Conservation (phyloP, 2,329 filamentous ascomycete genomes). For the Aspergillus sp. region DNA sequence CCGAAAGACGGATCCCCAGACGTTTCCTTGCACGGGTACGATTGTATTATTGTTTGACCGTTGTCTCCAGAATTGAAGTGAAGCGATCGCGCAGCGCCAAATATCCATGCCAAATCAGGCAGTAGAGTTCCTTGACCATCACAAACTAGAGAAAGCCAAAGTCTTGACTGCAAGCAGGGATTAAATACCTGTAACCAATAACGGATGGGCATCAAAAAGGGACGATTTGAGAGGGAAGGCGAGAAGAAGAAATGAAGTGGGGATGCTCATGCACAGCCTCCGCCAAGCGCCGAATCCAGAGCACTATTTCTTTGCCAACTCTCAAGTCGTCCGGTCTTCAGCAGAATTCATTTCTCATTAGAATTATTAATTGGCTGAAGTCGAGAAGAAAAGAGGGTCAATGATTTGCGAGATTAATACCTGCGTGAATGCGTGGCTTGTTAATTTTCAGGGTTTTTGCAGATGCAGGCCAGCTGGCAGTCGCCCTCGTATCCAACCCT, state of each 20-base stretch:
- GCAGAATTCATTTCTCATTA: background rate
- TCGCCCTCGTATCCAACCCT: background rate
- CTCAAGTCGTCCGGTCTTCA: too few relatives aligned
- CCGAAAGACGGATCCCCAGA: background rate
- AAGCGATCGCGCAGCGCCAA: background rate
- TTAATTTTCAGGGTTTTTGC: background rate
- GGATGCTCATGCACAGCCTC: constrained; percentile 2
- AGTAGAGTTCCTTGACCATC: background rate
- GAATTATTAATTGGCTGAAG: background rate
- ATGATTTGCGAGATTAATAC: background rate
- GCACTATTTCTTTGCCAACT: background rate
- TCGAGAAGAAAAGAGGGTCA: background rate
- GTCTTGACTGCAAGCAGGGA: background rate
- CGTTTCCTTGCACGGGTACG: too few relatives aligned
- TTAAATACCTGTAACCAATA: background rate
- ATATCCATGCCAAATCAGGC: background rate
- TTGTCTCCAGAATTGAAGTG: background rate
- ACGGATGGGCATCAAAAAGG: background rate
- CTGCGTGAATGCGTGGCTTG: background rate
- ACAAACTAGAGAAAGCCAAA: background rate
- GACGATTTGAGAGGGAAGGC: background rate
- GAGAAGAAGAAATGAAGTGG: background rate
- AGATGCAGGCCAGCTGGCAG: background rate
- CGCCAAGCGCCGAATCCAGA: constrained; percentile 1
- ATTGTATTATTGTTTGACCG: too few relatives aligned